Conservation (phyloP, 106 monocot genomes). For the Acorus gramineus region DNA sequence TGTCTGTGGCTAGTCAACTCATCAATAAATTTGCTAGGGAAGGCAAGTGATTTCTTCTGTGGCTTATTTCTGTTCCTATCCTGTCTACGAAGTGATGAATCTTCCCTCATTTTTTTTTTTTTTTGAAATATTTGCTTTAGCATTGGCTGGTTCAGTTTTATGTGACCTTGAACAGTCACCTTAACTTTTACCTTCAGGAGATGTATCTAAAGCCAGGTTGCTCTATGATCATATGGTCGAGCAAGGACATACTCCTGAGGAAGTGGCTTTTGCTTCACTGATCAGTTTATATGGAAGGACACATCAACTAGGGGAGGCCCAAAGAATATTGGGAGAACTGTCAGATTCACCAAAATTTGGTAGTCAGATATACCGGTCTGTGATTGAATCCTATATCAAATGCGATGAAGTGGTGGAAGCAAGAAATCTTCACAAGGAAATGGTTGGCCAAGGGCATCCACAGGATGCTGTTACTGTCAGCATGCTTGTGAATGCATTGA, state of each 20-base stretch:
- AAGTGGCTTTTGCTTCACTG: constrained; percentile 53
- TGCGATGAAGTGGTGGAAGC: constrained; percentile 61
- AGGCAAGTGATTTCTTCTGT: constrained; percentile 36
- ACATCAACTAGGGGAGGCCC: constrained; percentile 34
- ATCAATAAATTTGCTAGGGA: constrained; percentile 70
- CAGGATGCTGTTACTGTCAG: constrained; percentile 57
- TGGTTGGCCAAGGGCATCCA: constrained; percentile 34
- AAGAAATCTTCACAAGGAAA: constrained; percentile 28
- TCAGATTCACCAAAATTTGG: constrained; percentile 18
- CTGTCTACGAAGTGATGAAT: background rate
- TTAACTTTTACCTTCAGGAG: constrained; percentile 38
- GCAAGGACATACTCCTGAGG: constrained; percentile 45
- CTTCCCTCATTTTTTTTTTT: too few relatives aligned
- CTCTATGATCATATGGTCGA: constrained; percentile 33
- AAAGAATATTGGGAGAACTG: constrained; percentile 34
- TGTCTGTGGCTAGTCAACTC: constrained; percentile 45
- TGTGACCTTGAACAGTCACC: too few relatives aligned
- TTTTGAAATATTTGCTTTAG: too few relatives aligned
- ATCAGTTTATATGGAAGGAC: constrained; percentile 48
- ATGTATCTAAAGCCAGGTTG: constrained; percentile 27
- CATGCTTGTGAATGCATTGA: constrained; percentile 62
- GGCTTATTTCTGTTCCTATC: background rate
- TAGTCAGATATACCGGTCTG: constrained; percentile 40
- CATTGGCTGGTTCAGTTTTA: too few relatives aligned
- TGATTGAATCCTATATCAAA: constrained; percentile 63